Conservation (phyloP, 2,329 filamentous ascomycete genomes). For the Emergomyces pasteurianus region DNA sequence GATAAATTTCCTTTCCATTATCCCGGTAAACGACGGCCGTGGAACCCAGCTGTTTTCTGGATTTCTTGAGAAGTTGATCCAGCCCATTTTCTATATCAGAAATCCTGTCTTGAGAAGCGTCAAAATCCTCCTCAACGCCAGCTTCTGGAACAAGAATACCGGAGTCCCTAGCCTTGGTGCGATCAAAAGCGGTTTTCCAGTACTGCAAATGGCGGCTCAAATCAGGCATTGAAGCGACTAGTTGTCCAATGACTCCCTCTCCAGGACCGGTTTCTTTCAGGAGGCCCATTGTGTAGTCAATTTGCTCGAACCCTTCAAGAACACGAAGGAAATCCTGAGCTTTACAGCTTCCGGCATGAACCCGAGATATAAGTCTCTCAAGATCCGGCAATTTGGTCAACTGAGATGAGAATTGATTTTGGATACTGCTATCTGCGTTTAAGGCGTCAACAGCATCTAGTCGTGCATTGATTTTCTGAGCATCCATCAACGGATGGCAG, state of each 20-base stretch:
- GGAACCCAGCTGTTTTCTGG: slow-evolving; percentile 62
- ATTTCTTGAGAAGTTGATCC: slow-evolving; percentile 56
- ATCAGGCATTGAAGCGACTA: slow-evolving; percentile 78
- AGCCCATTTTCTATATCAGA: slow-evolving; percentile 64
- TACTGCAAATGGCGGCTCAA: slow-evolving; percentile 60
- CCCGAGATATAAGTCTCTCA: slow-evolving; percentile 83
- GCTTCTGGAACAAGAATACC: slow-evolving; percentile 74
- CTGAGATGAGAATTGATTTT: slow-evolving; percentile 78
- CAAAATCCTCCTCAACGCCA: slow-evolving; percentile 86
- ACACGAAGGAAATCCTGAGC: slow-evolving; percentile 88
- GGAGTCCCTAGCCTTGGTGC: slow-evolving; percentile 61
- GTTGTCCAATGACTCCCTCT: slow-evolving; percentile 69
- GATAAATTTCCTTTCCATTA: slow-evolving; percentile 93
- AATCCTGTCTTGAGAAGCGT: slow-evolving; percentile 66
- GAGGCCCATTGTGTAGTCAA: slow-evolving; percentile 83
- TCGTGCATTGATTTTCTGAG: slow-evolving; percentile 78
- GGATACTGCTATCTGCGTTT: slow-evolving; percentile 67
- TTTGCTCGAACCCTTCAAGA: slow-evolving; percentile 92
- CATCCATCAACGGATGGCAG: slow-evolving; percentile 84
- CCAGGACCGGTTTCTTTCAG: slow-evolving; percentile 62
- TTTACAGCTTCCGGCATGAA: slow-evolving; percentile 84
- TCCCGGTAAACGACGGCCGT: slow-evolving; percentile 64
- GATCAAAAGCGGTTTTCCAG: slow-evolving; percentile 90
- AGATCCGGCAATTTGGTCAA: slow-evolving; percentile 87
- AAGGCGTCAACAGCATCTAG: slow-evolving; percentile 89